Base-by-base conservation (phyloP, 106 monocot genomes). In the Chionographis japonica region DNA sequence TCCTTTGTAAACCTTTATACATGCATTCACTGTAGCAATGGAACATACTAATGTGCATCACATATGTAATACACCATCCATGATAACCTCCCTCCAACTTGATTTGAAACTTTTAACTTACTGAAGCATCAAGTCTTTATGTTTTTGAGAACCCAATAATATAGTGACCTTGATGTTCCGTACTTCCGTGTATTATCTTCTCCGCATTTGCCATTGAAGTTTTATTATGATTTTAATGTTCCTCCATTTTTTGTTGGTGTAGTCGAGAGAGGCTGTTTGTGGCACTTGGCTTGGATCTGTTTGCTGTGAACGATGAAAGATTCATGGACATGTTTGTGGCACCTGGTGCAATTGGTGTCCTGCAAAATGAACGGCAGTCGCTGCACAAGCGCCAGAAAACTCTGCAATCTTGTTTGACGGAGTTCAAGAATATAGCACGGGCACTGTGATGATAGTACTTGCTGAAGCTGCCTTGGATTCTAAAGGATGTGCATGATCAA, bases 261-360 rank as follows among this genome's bases (percentile, higher is more conserved):
- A 99, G 98, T 55, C 86, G 87, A 52, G 90, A 90, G 54, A 80
- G 76, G 65, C 57, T 99, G 70, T 65, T 90, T 13, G 85, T 93
- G 54, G 82, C 87, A 12, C 67, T 99, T 67, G 83, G 93, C 15
- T 60, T 87, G 37, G 93, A 99, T 54, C 76, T 99, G 9, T 99
- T 99, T 72, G 98, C 93, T 7, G 88, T 93, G 73, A 78, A 75
- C 43, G 98, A 99, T 58, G 85, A 93, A 37, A 90, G 84, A 17
- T 99, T 99, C 65, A 93, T 93, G 98, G 87, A 93, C 70, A 99
- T 99, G 98, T 99, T 99, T 79, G 87, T 90, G 63, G 87, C 90
- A 52, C 98, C 98, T 20, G 85, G 85, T 50, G 90, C 90, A 4
- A 81, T 90, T 16, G 93, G 93, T 72, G 72, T 77, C 54, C 89